phyloP scores from a whole-genome alignment of 495 filamentous ascomycete genomes.

The Tuber indicum region DNA sequence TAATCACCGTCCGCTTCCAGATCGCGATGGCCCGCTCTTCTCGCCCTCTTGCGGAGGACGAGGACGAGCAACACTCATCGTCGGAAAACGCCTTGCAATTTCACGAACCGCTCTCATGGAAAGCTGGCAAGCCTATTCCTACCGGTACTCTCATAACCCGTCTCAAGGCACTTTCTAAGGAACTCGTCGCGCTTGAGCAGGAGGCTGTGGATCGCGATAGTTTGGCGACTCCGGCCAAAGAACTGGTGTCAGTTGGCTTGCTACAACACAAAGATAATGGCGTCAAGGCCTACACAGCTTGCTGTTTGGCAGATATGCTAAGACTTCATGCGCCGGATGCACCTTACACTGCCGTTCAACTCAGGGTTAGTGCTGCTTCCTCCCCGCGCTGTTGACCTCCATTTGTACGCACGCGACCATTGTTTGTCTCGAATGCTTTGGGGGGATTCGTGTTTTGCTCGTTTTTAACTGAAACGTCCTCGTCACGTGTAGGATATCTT shows the following conservation, averaged over 20 bases:
- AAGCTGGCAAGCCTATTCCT: slow-evolving; percentile 76
- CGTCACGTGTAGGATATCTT: slow-evolving; percentile 72
- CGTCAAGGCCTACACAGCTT: slow-evolving; percentile 78
- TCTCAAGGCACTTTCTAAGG: slow-evolving; percentile 70
- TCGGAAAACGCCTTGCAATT: slow-evolving; percentile 53
- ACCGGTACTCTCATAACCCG: slow-evolving; percentile 74
- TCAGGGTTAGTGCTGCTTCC: slow-evolving; percentile 61
- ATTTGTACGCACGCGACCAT: slow-evolving; percentile 4
- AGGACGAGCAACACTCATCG: slow-evolving; percentile 32
- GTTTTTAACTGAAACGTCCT: slow-evolving; percentile 7
- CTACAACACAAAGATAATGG: slow-evolving; percentile 86
- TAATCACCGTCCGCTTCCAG: not conserved
- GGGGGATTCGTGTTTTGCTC: slow-evolving; percentile 15
- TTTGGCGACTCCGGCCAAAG: slow-evolving; percentile 75
- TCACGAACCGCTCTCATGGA: slow-evolving; percentile 84
- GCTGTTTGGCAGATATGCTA: slow-evolving; percentile 90
- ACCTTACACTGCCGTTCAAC: slow-evolving; percentile 79
- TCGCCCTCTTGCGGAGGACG: slow-evolving; percentile 35
- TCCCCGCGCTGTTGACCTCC: slow-evolving; percentile 9
- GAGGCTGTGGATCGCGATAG: slow-evolving; percentile 76
- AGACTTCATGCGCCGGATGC: slow-evolving; percentile 91
- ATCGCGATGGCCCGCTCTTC: slow-evolving; percentile 35
- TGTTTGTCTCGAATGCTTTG: slow-evolving; percentile 8
- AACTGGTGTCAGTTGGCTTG: slow-evolving; percentile 74
- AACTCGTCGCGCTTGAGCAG: slow-evolving; percentile 81